Conservation (phyloP, 116 monocot genomes). For the Thalassia testudinum region DNA sequence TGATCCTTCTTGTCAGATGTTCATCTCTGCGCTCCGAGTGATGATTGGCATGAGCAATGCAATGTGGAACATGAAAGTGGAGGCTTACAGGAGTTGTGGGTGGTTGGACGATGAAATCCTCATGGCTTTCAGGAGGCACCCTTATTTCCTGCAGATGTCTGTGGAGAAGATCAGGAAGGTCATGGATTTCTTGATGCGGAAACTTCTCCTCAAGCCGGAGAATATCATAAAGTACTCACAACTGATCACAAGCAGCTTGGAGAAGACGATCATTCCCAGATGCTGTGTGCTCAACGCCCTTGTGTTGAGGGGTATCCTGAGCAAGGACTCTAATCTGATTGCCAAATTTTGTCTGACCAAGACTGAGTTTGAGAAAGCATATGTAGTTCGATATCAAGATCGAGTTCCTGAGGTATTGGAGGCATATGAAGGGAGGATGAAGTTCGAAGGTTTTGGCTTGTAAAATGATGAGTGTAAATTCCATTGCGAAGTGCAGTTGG, state of each 20-base stretch:
- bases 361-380: slow-evolving; percentile 9
- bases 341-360: neutral
- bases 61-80: slow-evolving; percentile 20
- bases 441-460: neutral
- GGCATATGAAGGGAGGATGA: slow-evolving; percentile 7
- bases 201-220: slow-evolving; percentile 11
- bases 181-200: slow-evolving; percentile 16
- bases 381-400: slow-evolving; percentile 12
- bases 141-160: slow-evolving; percentile 16
- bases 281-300: slow-evolving; percentile 15
- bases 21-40: slow-evolving; percentile 12
- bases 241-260: slow-evolving; percentile 14
- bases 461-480: neutral
- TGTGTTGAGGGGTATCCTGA: slow-evolving; percentile 10
- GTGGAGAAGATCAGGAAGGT: slow-evolving; percentile 20
- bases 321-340: neutral
- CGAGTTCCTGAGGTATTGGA: slow-evolving; percentile 13
- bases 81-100: slow-evolving; percentile 20
- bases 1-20: slow-evolving; percentile 3
- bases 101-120: slow-evolving; percentile 20
- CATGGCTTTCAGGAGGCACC: slow-evolving; percentile 21
- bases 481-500: too few relatives aligned
- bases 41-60: neutral
- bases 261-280: slow-evolving; percentile 39
- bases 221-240: slow-evolving; percentile 8